Conservation (phyloP, 495 filamentous ascomycete species). For the Tuber umbilicatum region DNA sequence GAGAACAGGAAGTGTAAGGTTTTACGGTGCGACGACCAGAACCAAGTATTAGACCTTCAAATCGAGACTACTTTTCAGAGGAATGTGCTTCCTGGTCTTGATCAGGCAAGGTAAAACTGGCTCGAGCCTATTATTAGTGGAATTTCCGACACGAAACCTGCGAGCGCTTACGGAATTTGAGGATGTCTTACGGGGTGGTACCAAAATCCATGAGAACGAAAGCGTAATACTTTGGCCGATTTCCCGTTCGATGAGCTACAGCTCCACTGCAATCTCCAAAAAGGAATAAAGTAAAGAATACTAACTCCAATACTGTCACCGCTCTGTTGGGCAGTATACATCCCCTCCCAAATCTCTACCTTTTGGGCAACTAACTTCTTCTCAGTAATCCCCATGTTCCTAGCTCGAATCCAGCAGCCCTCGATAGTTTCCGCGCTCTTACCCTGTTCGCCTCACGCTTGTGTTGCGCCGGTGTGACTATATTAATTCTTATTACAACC, state of each 20-base stretch:
- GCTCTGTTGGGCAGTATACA: neutral
- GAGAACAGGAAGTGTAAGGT: too few species aligned
- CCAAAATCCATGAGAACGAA: neutral
- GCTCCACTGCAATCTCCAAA: neutral
- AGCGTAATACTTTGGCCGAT: neutral
- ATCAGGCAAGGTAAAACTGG: neutral
- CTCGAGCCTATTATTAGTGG: too few species aligned
- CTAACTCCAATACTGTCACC: neutral
- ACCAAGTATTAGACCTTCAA: too few species aligned
- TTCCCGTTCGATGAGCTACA: neutral
- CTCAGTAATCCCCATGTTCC: neutral
- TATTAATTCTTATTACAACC: neutral
- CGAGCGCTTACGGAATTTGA: neutral
- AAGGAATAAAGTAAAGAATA: neutral
- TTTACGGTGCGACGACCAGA: too few species aligned
- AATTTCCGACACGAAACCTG: neutral
- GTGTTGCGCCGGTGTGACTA: neutral
- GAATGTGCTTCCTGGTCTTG: neutral
- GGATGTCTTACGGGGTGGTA: neutral
- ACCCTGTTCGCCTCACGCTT: neutral
- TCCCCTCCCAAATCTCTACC: neutral
- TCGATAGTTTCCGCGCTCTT: neutral
- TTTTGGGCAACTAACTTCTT: neutral
- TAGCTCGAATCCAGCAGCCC: neutral
- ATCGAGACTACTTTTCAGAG: too few species aligned